Base-by-base conservation (phyloP, 176 grass and related monocot genomes). In the Zoysia pacifica region DNA sequence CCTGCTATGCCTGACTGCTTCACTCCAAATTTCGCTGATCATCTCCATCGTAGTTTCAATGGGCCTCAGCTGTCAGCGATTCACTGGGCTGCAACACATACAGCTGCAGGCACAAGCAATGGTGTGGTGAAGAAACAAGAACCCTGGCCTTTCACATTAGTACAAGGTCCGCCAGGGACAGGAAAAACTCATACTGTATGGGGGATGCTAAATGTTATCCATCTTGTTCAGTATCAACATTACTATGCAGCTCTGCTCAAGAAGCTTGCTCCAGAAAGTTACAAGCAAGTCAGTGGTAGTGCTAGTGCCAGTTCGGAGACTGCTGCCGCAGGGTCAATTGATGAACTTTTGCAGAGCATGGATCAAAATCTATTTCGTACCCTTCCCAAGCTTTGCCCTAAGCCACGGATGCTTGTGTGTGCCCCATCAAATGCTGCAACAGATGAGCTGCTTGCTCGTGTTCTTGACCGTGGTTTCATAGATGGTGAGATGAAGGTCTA, bases 401-500 rank as follows among this genome's bases (percentile, higher is more conserved):
- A 99, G 75, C 97, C 97, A 15, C 88, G 97, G 64, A 96, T 99
- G 97, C 90, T 99, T 72, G 97, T 99, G 7, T 99, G 97, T 71
- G 97, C 97, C 14, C 97, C 97, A 51, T 99, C 97, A 85, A 99
- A 99, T 28, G 93, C 97, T 60, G 97, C 97, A 51, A 99, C 97
- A 80, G 97, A 99, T 77, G 97, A 99, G 73, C 63, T 99, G 46
- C 78, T 99, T 85, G 82, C 97, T 56, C 97, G 93, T 81, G 97
- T 99, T 77, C 90, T 99, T 81, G 97, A 99, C 70, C 93, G 93
- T 64, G 97, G 97, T 38, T 99, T 99, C 80, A 96, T 99, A 76
- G 97, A 99, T 84, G 97, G 97, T 59, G 97, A 99, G 73, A 99
- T 99, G 97, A 99, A 99, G 80, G 83, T 99, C 7, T 99, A 99